A percentile compares a stretch with the other conserved stretches of the same genome.
Evolutionary conservation across 2,329 filamentous ascomycete genomes (phyloP).

Genomic region (Aureobasidium sp.): DNA sequence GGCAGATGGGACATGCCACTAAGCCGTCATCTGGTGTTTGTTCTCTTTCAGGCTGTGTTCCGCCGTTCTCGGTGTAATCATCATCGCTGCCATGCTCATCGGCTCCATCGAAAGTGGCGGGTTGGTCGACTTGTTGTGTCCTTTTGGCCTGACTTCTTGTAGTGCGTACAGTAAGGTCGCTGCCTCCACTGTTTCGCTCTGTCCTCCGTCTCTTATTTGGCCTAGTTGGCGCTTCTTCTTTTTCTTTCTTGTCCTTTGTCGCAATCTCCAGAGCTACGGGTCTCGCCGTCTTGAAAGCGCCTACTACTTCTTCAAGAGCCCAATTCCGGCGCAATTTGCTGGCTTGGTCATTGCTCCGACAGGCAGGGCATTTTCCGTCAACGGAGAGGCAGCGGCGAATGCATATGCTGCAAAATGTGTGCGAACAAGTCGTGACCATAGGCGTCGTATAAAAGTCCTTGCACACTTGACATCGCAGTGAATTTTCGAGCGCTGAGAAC

Average conservation of each 20-base stretch:
- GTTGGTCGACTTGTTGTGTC: conserved; percentile 22
- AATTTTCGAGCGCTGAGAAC: conserved; percentile 68
- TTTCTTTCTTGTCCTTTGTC: conserved; percentile 33
- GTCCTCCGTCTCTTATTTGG: conserved; percentile 45
- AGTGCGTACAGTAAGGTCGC: conserved; percentile 28
- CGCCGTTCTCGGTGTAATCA: conserved; percentile 25
- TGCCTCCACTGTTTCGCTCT: conserved; percentile 21
- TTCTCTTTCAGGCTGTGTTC: background rate
- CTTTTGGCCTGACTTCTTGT: conserved; percentile 29
- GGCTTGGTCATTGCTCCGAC: conserved; percentile 72
- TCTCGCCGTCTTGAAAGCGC: conserved; percentile 64
- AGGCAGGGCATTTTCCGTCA: conserved; percentile 83
- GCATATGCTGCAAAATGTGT: conserved; percentile 95
- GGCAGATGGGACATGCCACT: conserved; percentile 81
- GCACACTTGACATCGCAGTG: conserved; percentile 91
- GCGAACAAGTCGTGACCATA: conserved; percentile 88
- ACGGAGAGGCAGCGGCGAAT: conserved; percentile 77
- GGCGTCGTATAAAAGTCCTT: conserved; percentile 95
- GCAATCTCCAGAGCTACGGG: conserved; percentile 59
- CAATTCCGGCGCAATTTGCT: conserved; percentile 78
- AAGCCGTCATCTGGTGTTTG: conserved; percentile 58
- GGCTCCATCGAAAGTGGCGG: conserved; percentile 33
- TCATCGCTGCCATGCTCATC: conserved; percentile 33
- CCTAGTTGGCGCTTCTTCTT: conserved; percentile 16
- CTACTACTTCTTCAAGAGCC: conserved; percentile 76